These are phyloP conservation scores for Piloderma croceum DNA, from an alignment of 768 basidiomycete species.

Conservation along the genomic window DNA sequence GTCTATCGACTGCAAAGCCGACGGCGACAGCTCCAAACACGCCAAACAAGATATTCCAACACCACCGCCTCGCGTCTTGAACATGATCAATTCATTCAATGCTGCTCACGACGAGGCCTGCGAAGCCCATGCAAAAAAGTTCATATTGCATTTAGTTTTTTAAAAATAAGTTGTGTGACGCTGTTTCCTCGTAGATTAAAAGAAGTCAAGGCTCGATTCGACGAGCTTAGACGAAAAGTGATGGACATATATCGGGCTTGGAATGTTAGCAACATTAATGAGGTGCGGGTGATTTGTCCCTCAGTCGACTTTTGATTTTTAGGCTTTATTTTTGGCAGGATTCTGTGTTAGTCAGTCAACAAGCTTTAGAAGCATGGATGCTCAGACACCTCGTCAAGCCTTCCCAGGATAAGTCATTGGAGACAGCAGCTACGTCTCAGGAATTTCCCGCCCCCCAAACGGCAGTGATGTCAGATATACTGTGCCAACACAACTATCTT, in stretches of 20 bases:
- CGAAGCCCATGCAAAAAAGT: conserved; percentile 44
- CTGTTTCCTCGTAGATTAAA: no score
- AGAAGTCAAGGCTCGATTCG: conserved; percentile 38
- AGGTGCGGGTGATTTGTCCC: conserved; percentile 33
- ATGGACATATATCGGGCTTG: conserved; percentile 59
- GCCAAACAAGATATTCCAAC: conserved; percentile 28
- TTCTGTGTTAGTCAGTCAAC: conserved; percentile 53
- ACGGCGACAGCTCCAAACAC: no score
- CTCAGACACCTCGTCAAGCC: conserved; percentile 33
- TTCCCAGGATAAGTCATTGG: conserved; percentile 20
- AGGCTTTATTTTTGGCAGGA: conserved; percentile 33
- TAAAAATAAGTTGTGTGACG: no score
- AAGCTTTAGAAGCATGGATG: conserved; percentile 59
- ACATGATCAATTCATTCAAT: conserved; percentile 53
- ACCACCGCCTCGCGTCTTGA: conserved; percentile 17
- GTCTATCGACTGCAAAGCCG: neutral
- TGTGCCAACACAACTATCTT: conserved; percentile 58
- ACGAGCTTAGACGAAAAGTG: conserved; percentile 46
- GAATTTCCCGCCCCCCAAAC: conserved; percentile 12
- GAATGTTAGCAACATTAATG: conserved; percentile 41
- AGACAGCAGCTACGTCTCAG: conserved; percentile 12
- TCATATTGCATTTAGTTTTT: no score
- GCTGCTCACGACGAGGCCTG: conserved; percentile 48
- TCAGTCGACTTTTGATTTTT: neutral
- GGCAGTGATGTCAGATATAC: conserved; percentile 38